Evolutionary conservation across 2,329 filamentous ascomycete genomes (phyloP), one percentile per base, ranked within the genome.

Genomic region (Xylaria sp.): DNA sequence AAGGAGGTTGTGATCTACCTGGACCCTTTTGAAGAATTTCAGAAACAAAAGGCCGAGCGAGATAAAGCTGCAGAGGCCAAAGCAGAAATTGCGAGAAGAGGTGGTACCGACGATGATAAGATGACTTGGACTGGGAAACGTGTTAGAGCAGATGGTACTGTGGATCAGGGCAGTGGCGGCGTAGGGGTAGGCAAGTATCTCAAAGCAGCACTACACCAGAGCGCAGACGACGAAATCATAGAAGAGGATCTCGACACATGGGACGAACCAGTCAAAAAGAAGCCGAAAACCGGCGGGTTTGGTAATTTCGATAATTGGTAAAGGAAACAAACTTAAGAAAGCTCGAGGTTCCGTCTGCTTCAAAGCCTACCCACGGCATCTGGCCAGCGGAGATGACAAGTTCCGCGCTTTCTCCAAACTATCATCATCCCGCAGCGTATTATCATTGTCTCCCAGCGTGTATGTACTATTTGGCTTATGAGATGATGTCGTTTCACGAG

Each of bases 81-180:
- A 66, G 89, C 89, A 67, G 87, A 90, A 72, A 83, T 92, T 11
- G 83, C 84, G 74, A 82, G 83, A 63, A 82, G 84, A 61, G 93
- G 92, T 31, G 92, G 91, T 2, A 91, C 89, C 1, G 95, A 96
- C 61, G 95, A 97, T 75, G 94, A 98, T 74, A 89, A 88, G 77
- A 90, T 92, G 1, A 99, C 96, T 2, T 99, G 96, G 96, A 98
- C 96, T 2, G 96, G 96, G 3, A 99, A 98, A 81, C 85, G 94
- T 45, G 88, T 99, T 56, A 84, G 94, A 29, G 85, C 83, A 1
- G 88, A 91, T 73, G 91, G 89, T 0, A 87, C 84, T 0, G 82
- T 88, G 1, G 85, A 85, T 1, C 76, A 77, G 31, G 78, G 76
- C 15, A 79, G 80, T 31, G 78, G 79, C 15, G 78, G 79, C 11